Percentiles rank a stretch among this genome's conserved stretches.
Evolutionary conservation across 345 rosid genomes (phyloP).

Genomic region (Rhizophora apiculata): DNA sequence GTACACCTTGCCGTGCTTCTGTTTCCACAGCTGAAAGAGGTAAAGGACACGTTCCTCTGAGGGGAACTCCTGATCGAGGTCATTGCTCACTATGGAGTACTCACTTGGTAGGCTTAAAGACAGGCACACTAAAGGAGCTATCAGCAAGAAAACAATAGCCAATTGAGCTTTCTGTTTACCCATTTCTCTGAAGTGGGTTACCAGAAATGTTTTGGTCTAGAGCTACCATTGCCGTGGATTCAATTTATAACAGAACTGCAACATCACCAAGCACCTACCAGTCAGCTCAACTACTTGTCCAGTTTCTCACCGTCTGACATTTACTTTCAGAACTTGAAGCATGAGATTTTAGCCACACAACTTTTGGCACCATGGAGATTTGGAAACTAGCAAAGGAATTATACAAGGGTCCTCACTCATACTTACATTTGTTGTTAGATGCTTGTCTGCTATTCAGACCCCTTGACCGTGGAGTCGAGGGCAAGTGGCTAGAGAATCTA

Average conservation of each 20-base stretch:
- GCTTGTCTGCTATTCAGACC: slow-evolving; percentile 22
- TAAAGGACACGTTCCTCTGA: slow-evolving; percentile 45
- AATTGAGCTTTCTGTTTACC: slow-evolving; percentile 14
- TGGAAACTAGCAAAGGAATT: slow-evolving; percentile 14
- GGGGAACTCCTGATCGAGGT: slow-evolving; percentile 14
- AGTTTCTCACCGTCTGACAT: not conserved
- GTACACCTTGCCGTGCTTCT: slow-evolving; percentile 52
- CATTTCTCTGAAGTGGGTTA: slow-evolving; percentile 24
- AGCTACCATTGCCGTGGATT: slow-evolving; percentile 13
- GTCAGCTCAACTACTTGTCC: slow-evolving; percentile 27
- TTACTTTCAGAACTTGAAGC: no score
- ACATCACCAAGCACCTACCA: slow-evolving; percentile 34
- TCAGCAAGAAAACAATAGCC: slow-evolving; percentile 25
- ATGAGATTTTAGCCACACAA: not conserved
- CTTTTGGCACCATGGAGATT: not conserved
- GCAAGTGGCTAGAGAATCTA: no score
- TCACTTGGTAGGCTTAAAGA: slow-evolving; percentile 33
- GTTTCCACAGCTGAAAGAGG: slow-evolving; percentile 50
- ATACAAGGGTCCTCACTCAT: not conserved
- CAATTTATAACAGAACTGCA: not conserved
- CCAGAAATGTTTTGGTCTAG: not conserved
- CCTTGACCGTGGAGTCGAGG: slow-evolving; percentile 19
- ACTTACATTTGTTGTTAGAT: slow-evolving; percentile 2
- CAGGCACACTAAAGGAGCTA: slow-evolving; percentile 25
- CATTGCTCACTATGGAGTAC: slow-evolving; percentile 43